Evolutionary conservation across 371 early-diverging fungal genomes (phyloP).

Genomic region (Mucor velutinosus): DNA sequence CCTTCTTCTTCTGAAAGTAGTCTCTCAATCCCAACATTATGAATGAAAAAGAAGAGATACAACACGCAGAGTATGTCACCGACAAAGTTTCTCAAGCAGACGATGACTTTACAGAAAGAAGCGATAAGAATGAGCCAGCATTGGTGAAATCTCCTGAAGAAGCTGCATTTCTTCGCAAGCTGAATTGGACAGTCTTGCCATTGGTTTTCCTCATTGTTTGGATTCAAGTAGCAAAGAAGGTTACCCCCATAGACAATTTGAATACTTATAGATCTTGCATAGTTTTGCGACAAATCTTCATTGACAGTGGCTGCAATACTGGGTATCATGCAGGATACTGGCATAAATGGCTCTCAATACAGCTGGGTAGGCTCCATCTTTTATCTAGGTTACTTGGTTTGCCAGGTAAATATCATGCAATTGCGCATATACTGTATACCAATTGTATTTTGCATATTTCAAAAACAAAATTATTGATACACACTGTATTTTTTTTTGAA

Average conservation of each 20-base stretch:
- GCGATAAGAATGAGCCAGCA: background rate
- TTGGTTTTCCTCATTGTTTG: slow-evolving; percentile 28
- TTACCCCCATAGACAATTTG: background rate
- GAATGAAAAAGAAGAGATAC: too few species aligned
- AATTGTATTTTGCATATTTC: background rate
- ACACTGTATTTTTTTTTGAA: background rate
- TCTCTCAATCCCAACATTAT: too few species aligned
- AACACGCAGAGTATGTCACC: too few species aligned
- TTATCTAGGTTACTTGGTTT: slow-evolving; percentile 38
- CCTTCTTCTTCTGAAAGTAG: too few species aligned
- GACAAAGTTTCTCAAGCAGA: too few species aligned
- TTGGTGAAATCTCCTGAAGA: slow-evolving; percentile 23
- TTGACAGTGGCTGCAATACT: slow-evolving; percentile 38
- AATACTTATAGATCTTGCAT: background rate
- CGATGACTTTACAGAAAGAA: background rate
- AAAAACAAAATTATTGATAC: background rate
- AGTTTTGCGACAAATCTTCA: slow-evolving; percentile 48
- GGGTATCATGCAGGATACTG: slow-evolving; percentile 31
- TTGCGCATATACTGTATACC: background rate
- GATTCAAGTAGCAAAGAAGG: slow-evolving; percentile 21
- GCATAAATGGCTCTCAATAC: slow-evolving; percentile 24
- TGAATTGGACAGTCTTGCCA: slow-evolving; percentile 29
- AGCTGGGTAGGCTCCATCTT: slow-evolving; percentile 39
- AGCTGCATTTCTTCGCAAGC: slow-evolving; percentile 25
- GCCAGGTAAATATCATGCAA: slow-evolving; percentile 22